Base-by-base conservation (phyloP, 2,329 filamentous ascomycete genomes). In the Byssochlamys sp. region DNA sequence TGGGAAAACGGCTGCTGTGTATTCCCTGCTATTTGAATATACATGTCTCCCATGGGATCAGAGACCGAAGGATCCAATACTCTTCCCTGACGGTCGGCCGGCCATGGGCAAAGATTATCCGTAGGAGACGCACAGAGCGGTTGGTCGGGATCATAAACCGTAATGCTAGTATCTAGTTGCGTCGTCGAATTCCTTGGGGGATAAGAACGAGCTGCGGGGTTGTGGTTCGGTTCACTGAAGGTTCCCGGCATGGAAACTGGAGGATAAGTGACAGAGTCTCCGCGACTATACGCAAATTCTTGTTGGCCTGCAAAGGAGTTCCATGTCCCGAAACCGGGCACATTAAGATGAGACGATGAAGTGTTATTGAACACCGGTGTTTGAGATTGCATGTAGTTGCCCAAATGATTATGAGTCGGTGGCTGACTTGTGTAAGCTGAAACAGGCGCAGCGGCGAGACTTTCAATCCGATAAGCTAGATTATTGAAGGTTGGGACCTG, bases 91-190 rank as follows among this genome's bases (percentile, higher is more conserved):
- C 19, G 19, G n/a, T 24, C 9, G 19, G 14, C 39, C 4, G 57
- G 54, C 10, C 62, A 58, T 24, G 59, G 59, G 49, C 59, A 62
- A 48, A 58, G 29, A 61, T 45, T 45, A n/a, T 45, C 61, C 6
- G 63, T 58, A 7, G 66, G 62, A 26, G 69, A 69, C 31, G 67
- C 56, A 56, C 65, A 69, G 52, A 67, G 55, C 19, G 60, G 58
- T 28, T 57, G 62, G 28, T 62, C 66, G 19, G 59, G 56, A 57
- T 64, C 65, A 57, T 64, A 67, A 7, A 57, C 55, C 12, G 61
- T 33, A 19, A 58, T 60, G 54, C 19, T 19, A 19, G 63, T 61
- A 49, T 65, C 65, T 26, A 65, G 62, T 53, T 39, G 35, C 7
- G n/a, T 14, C 39, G 66, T 63, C 54, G 67, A 65, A 28, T 69